Evolutionary conservation across 2,329 filamentous ascomycete genomes (phyloP).

Genomic region (Exophiala phaeomuriformis): DNA sequence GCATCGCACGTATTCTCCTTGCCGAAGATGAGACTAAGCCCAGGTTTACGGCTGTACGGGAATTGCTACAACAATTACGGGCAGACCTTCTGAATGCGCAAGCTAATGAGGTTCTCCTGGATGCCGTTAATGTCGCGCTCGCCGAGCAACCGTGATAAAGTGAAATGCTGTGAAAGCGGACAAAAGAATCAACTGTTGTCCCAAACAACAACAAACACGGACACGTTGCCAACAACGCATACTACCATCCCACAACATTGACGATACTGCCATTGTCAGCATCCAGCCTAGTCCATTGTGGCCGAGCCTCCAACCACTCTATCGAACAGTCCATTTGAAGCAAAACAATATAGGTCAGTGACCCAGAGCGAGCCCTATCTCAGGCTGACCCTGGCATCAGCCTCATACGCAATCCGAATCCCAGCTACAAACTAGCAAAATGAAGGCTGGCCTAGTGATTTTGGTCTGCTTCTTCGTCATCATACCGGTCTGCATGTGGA

Average conservation of each 20-base stretch:
- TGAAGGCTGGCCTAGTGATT: conserved; percentile 26
- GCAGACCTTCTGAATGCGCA: conserved; percentile 21
- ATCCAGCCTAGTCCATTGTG: neutral
- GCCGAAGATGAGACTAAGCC: conserved; percentile 9
- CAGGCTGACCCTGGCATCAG: neutral
- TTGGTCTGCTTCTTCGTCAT: conserved; percentile 27
- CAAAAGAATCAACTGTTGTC: neutral
- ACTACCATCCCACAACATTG: neutral
- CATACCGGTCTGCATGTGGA: conserved; percentile 22
- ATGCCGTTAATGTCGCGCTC: conserved; percentile 27
- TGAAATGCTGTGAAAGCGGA: conserved; percentile 10
- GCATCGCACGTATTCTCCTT: conserved; percentile 33
- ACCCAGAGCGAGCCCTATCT: neutral
- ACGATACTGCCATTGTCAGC: neutral
- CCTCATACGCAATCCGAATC: neutral
- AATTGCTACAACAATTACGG: conserved; percentile 29
- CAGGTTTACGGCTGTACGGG: neutral
- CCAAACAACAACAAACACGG: neutral
- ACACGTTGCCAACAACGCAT: neutral
- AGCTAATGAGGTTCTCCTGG: conserved; percentile 8
- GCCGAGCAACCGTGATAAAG: conserved; percentile 23
- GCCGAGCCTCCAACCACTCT: neutral
- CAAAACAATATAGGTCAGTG: neutral
- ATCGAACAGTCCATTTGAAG: neutral
- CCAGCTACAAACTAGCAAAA: conserved; percentile 4